Evolutionary conservation across 306 rosid species (phyloP), one percentile per base, ranked within the genome.

Genomic region (Dryas drummondii): DNA sequence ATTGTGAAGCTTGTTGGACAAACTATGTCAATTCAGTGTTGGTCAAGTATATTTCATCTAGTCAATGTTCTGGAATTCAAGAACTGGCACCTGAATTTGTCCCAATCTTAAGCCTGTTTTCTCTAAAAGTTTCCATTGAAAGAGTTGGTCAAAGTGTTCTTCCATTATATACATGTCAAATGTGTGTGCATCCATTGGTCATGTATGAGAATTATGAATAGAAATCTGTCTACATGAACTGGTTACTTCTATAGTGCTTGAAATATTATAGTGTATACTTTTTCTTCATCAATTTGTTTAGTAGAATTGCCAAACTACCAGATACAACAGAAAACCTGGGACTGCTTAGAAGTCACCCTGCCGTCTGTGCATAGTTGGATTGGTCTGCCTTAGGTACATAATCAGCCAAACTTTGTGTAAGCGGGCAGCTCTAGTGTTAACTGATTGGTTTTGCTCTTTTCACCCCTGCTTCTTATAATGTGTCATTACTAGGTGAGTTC

Each of bases 401-500:
- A 40, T 61, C 67, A 37, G 17, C 55, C 45, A 44, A 44, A 19
- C 37, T 71, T 64, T 65, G 26, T 55, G 57, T 26, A n/a, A 56
- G 14, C 46, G 13, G 62, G 45, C 66, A n/a, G 72, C 51, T 22
- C 17, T 62, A 70, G 47, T 52, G n/a, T 70, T 14, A 74, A 52
- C 27, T 22, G 71, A 67, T 74, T 82, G 70, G 19, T 68, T 54
- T 52, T 71, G 69, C 48, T 19, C 42, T 12, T 83, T 76, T 69
- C 51, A 15, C 54, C 74, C 16, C 7, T 72, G 77, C 66, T 77
- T 75, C 16, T 50, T 47, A n/a, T 58, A 9, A 32, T n/a, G 41
- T 66, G 17, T 68, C 53, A 69, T 73, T 19, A 27, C 58, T 6
- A 60, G 85, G 74, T 66, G 57, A 80, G 57, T 73, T 72, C 54